Base-by-base conservation (phyloP, 2,329 filamentous ascomycete species). In the Berkeleyomyces basicola region DNA sequence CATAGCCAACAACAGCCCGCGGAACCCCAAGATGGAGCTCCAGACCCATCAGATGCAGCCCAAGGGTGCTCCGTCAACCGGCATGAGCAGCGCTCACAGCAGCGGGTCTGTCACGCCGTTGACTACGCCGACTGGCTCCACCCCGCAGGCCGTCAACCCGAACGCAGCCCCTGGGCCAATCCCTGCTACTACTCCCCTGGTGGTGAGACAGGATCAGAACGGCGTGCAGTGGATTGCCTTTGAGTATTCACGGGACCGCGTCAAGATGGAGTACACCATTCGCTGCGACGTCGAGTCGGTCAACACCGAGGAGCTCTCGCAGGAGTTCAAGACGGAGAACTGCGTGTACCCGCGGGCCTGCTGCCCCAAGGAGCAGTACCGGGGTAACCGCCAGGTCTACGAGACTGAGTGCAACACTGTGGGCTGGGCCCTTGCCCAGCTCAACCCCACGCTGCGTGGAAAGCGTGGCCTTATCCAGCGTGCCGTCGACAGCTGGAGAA, bases 251-350 rank as follows among this genome's bases (percentile, higher is more conserved):
- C 84, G 92, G 65, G 92, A 99, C 71, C 82, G 92, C 55, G 91
- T 97, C 68, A 99, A 99, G 82, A 96, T 97, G 90, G 91, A 97
- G 74, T 99, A 99, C 75, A 96, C 91, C 0, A 99, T 99, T 69
- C 86, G 93, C 61, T 97, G 93, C 72, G 93, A 97, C 69, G 93
- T 97, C 23, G 93, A 97, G 75, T 96, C 91, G 0, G 90, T 99
- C 66, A 90, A 91, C 70, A 90, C 92, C 53, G 90, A 96, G 63
- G 85, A 85, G 66, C 80, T 99, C 16, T 82, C 83, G 53, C 78
- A 83, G 67, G 92, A 97, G 67, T 97, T 97, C 81, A 97, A 96
- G 78, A 89, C 89, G 7, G 92, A 96, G 72, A 99, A 99, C 76
- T 97, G 93, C 72, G 93, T 99, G 11, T 99, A 97, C 71, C 93